Evolutionary conservation across 2,329 filamentous ascomycete species (phyloP), one percentile per base, ranked within the genome.

Genomic region (Stromatinia cepivora): DNA sequence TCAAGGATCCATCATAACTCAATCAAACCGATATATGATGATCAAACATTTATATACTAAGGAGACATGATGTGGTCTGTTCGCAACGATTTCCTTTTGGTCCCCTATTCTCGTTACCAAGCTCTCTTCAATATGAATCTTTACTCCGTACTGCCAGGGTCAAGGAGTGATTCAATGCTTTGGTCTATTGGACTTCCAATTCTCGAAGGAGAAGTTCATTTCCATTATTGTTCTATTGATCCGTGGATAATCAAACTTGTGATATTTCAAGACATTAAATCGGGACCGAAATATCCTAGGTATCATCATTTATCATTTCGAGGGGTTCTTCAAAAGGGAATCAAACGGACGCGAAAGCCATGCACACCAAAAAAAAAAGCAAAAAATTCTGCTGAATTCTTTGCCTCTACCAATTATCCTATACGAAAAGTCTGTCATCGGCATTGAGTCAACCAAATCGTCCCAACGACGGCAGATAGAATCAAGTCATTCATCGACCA

Each of bases 11-110:
- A 63, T 63, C 22, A 63, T 62, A 10, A 10, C 45, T 62, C 59
- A n/a, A 62, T 62, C 28, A 17, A 63, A 63, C 59, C 59, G 59
- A 63, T 22, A 63, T 52, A 42, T 15, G 56, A 59, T 59, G 56
- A 59, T 42, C 56, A 45, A 59, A 59, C 56, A 17, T 59, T 42
- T 34, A 20, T 20, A 20, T 58, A 36, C 56, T 58, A 58, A 58
- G 42, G 56, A n/a, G 56, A 58, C 34, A 58, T 58, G 56, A 58
- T 58, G 56, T 50, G 59, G 59, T 63, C 59, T 52, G 59, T 63
- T 63, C 59, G 59, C 59, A 63, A 63, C 59, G 45, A 50, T 25
- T 39, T 39, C 36, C 31, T 63, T 20, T 31, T 39, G 31, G 46
- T 63, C 59, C 59, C 59, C 59, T 63, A 63, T 63, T 63, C 36